These are phyloP conservation scores for Trametes elegans DNA, from an alignment of 768 basidiomycete species.

Conservation along the genomic window DNA sequence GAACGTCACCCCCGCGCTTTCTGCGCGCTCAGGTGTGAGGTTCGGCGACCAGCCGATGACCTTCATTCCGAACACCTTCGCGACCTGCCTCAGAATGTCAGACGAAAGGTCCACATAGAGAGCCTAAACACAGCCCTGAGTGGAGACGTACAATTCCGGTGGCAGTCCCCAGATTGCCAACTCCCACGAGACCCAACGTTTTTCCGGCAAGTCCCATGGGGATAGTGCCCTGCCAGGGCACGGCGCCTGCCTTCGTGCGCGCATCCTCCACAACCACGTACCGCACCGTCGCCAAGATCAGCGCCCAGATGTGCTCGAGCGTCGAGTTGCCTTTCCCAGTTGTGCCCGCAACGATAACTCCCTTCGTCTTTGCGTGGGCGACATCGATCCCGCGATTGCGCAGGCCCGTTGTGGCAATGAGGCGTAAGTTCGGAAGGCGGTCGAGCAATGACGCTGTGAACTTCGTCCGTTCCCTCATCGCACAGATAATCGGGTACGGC, in stretches of 20 bases:
- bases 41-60: slow-evolving; percentile 67
- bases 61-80: slow-evolving; percentile 56
- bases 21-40: slow-evolving; percentile 55
- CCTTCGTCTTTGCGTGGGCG: slow-evolving; percentile 43
- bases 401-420: slow-evolving; percentile 58
- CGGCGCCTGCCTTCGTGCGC: slow-evolving; percentile 43
- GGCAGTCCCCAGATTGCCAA: slow-evolving; percentile 53
- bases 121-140: too few species aligned
- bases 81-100: slow-evolving; percentile 38
- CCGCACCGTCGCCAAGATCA: slow-evolving; percentile 51
- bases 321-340: slow-evolving; percentile 45
- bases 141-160: slow-evolving; percentile 44
- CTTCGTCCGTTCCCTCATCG: slow-evolving; percentile 68
- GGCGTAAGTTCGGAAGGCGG: slow-evolving; percentile 55
- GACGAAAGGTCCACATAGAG: neutral
- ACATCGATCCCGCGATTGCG: slow-evolving; percentile 51
- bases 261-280: slow-evolving; percentile 49
- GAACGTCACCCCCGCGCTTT: slow-evolving; percentile 48
- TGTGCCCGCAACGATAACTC: slow-evolving; percentile 54
- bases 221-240: slow-evolving; percentile 53
- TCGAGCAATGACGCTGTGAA: slow-evolving; percentile 49
- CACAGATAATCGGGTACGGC: slow-evolving; percentile 55
- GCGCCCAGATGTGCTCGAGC: slow-evolving; percentile 64
- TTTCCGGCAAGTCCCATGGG: slow-evolving; percentile 52
- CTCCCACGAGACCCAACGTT: slow-evolving; percentile 59